Conservation (phyloP, 2,329 filamentous ascomycete genomes). For the Aureobasidium sp. region DNA sequence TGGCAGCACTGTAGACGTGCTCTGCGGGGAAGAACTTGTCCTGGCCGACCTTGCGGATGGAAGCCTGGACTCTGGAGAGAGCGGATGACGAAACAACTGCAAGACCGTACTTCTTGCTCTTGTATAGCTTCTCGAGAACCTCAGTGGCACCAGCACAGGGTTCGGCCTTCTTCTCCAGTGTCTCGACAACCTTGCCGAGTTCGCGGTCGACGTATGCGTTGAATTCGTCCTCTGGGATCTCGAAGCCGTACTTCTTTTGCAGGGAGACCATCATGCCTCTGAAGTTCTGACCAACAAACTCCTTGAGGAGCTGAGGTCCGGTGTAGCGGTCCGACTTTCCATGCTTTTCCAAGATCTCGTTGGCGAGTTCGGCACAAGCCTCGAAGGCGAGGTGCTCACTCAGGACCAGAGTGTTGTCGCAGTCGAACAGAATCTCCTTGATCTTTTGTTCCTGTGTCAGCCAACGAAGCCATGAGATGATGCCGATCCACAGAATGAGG, state of each 20-base stretch:
- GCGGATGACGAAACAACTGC: conserved; percentile 78
- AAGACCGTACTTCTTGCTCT: conserved; percentile 49
- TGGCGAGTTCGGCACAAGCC: conserved; percentile 82
- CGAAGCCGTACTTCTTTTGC: conserved; percentile 68
- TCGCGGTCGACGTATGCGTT: conserved; percentile 69
- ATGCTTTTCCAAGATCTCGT: conserved; percentile 68
- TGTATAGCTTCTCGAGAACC: conserved; percentile 58
- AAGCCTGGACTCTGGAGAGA: conserved; percentile 68
- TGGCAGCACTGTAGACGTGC: conserved; percentile 75
- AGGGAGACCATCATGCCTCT: conserved; percentile 79
- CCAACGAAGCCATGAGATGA: background rate
- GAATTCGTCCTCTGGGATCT: conserved; percentile 59
- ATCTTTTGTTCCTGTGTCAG: conserved; percentile 24
- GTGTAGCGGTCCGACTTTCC: conserved; percentile 64
- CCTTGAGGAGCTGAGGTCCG: conserved; percentile 67
- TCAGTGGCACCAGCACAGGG: conserved; percentile 19
- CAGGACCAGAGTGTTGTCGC: conserved; percentile 86
- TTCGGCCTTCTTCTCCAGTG: conserved; percentile 56
- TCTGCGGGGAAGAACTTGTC: conserved; percentile 71
- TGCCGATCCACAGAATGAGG: background rate
- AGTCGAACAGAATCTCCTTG: conserved; percentile 48
- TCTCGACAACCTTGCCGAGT: conserved; percentile 76
- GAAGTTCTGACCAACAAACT: conserved; percentile 94
- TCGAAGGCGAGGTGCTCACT: conserved; percentile 88
- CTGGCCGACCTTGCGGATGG: conserved; percentile 71